phyloP scores from a whole-genome alignment of 805 yeast species.

The Cyberlindnera maclurae region DNA sequence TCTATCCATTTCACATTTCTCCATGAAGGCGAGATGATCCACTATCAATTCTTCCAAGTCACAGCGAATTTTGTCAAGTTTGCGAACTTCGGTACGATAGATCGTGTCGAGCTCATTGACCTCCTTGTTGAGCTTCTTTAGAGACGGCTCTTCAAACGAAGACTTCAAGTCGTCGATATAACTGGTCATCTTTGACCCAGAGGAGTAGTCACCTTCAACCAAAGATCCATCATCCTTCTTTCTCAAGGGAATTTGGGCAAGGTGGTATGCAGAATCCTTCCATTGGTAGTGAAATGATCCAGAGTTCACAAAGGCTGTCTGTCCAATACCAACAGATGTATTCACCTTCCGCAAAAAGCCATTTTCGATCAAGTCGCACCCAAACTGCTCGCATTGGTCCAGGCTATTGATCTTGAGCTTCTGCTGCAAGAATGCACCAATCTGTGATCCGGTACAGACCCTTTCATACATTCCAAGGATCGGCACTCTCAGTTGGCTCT shows the following conservation, averaged over 20 bases:
- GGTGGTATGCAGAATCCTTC: conserved; percentile 60
- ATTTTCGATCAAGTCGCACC: conserved; percentile 57
- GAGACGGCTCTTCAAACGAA: conserved; percentile 41
- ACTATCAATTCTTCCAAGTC: conserved; percentile 65
- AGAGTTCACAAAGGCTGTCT: conserved; percentile 62
- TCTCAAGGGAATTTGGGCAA: conserved; percentile 31
- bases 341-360: conserved; percentile 50
- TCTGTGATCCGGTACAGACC: conserved; percentile 53
- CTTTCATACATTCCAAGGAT: conserved; percentile 62
- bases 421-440: conserved; percentile 52
- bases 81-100: conserved; percentile 47
- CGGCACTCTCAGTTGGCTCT: conserved; percentile 50
- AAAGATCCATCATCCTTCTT: conserved; percentile 3
- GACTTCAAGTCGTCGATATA: conserved; percentile 22
- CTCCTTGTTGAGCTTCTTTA: conserved; percentile 47
- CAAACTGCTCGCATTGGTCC: conserved; percentile 61
- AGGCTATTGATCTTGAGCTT: conserved; percentile 37
- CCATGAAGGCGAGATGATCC: conserved; percentile 72
- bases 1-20: conserved; percentile 75
- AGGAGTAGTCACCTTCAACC: conserved; percentile 25
- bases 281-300: conserved; percentile 74
- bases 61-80: conserved; percentile 61
- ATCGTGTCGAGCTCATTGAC: conserved; percentile 49
- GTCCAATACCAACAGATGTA: conserved; percentile 61
- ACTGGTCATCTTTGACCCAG: conserved; percentile 11